Conservation (phyloP, 2,329 filamentous ascomycete species). For the Scytalidium lignicola region DNA sequence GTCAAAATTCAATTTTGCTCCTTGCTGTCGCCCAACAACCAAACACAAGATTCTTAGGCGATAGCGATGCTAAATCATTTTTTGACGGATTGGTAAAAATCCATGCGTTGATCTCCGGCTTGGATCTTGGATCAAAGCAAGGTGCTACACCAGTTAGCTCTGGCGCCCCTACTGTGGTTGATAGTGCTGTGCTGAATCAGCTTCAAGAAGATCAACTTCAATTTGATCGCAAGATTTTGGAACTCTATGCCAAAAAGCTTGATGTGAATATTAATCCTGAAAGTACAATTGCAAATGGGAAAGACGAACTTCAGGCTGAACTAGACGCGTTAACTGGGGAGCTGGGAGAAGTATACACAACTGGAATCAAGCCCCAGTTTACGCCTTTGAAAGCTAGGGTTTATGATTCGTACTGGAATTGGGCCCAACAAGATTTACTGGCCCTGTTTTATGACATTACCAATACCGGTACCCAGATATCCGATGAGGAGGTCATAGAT, state of each 20-base stretch:
- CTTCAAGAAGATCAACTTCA: too few relatives aligned
- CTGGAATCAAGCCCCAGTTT: constrained; percentile 88
- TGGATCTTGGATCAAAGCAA: too few relatives aligned
- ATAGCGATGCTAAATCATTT: constrained; percentile 78
- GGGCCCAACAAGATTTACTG: constrained; percentile 90
- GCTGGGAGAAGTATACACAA: constrained; percentile 89
- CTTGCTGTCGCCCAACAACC: constrained; percentile 88
- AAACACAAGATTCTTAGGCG: constrained; percentile 62
- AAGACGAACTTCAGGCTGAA: constrained; percentile 82
- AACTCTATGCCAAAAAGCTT: too few relatives aligned
- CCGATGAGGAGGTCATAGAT: constrained; percentile 91
- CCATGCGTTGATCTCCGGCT: too few relatives aligned
- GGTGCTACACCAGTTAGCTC: too few relatives aligned
- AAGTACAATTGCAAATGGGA: neutral
- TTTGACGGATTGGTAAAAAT: constrained; percentile 42
- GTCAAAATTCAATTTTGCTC: constrained; percentile 83
- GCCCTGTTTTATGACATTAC: constrained; percentile 92
- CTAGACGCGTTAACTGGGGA: constrained; percentile 42
- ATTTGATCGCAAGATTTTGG: too few relatives aligned
- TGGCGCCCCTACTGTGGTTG: too few relatives aligned
- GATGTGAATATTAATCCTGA: too few relatives aligned
- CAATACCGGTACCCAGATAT: constrained; percentile 86
- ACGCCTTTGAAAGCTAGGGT: constrained; percentile 84
- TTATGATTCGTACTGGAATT: constrained; percentile 98
- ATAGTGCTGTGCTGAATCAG: too few relatives aligned